Base-by-base conservation (phyloP, 2,329 filamentous ascomycete species). In the Cryphonectria japonica region DNA sequence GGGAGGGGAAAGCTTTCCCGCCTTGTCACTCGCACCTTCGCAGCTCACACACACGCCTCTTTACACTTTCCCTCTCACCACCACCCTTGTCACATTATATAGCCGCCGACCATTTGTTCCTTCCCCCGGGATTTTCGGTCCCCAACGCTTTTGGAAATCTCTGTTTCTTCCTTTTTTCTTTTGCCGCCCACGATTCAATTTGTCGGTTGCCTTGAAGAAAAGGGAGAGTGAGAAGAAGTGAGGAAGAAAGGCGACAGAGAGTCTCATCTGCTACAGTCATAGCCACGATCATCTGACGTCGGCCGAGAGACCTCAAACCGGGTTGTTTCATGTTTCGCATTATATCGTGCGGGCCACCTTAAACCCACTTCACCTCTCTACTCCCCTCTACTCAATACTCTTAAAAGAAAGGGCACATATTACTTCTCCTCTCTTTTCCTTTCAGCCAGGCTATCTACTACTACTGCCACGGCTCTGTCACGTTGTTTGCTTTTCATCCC, bases 251-350 rank as follows among this genome's bases (percentile, higher is more conserved):
- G 37, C 13, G 37, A 39, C 8, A 39, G 37, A 43, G 41, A 43
- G 41, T 39, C 37, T 8, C n/a, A 32, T 37, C 16, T 22, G 26
- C 39, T 22, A 41, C 54, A 7, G 19, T 2, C 26, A 46, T n/a
- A 16, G 19, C 61, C 37, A 29, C 37, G 19, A n/a, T 46, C 37
- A 64, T 63, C 64, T 66, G 67, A 50, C 60, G 60, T 64, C 50
- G 14, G 39, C 57, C 32, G 26, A 39, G 29, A 29, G 43, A 14
- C 63, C 62, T 65, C 66, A 34, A 43, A 64, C 60, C 32, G 26
- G 26, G 32, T 39, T 63, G 64, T 72, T 62, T 70, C 34, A 54
- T 72, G 70, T 67, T 71, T 69, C 68, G 70, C 68, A 70, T 70
- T 62, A 43, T 59, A 70, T 59, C 41, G 64, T 59, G 68, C 34